Base-by-base conservation (phyloP, 2,329 filamentous ascomycete genomes). In the Coleophoma cylindrospora region DNA sequence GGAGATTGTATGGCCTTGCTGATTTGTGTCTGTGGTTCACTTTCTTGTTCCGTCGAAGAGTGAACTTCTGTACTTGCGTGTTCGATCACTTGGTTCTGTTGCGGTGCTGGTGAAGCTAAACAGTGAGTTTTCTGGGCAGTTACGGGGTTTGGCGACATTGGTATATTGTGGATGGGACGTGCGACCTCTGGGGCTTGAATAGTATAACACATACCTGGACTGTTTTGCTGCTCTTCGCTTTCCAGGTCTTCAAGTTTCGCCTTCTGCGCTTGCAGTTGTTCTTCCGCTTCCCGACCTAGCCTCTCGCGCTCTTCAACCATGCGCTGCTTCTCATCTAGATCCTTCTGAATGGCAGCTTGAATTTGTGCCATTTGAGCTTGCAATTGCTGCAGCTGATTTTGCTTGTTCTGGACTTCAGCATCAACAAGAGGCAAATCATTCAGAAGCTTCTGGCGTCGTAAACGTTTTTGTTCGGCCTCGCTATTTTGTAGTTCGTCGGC, bases 301-400 rank as follows among this genome's bases (percentile, higher is more conserved):
- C 57, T 59, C 43, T 64, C 61, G 54, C 64, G 64, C 50, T 68
- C 65, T 34, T 67, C 65, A 5, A 60, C 59, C 34, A 66, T 50
- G 49, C 56, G 55, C 22, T 53, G 59, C 52, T 68, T 67, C 33
- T 66, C 65, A n/a, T 61, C 61, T 9, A 65, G 48, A 40, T 55
- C 60, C 46, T 58, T 61, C 43, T 59, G 54, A 19, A 63, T 54
- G 40, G 54, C 57, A 43, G 60, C 61, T 54, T 68, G 64, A 13
- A 63, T 56, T 47, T 54, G 59, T 14, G 61, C 59, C 40, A 64
- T 63, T 48, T 67, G 57, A 17, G 56, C 59, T 45, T 56, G 57
- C n/a, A 65, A 34, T 43, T 59, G 57, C 36, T 59, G 63, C 7
- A 66, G 56, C 41, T 54, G 63, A 9, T 50, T 50, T 48, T 62